Base-by-base conservation (phyloP, 2,329 filamentous ascomycete genomes). In the Diaporthe longicolla region DNA sequence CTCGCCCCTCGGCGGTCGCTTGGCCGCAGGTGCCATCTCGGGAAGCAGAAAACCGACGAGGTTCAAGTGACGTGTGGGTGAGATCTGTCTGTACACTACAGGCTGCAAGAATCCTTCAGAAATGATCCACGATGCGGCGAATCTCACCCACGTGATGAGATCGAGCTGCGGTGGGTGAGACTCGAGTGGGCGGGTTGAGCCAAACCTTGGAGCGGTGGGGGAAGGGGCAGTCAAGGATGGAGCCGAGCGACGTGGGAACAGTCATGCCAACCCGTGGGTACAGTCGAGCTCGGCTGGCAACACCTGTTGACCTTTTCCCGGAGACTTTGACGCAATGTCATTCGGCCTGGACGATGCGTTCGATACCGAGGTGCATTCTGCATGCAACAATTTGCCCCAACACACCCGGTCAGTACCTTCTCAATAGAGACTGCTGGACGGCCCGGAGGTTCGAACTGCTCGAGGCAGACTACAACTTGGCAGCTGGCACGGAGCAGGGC, bases 81-180 rank as follows among this genome's bases (percentile, higher is more conserved):
- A 66, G 32, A 66, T 17, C 8, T 9, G 26, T 32, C 59, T 57
- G 52, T 26, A 48, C 59, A 66, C 40, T 26, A 57, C 7, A 37
- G 9, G 58, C 40, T 54, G 66, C 66, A n/a, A 35, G 37, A 66
- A 69, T 37, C 45, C 50, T 54, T 70, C 58, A 43, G n/a, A 19
- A 26, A 45, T 17, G 37, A 63, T 58, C 29, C 52, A 43, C 19
- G 26, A 40, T 43, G 59, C 50, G 19, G 40, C 17, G 15, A 48
- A 58, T 63, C 68, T 71, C 50, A 52, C 58, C 54, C 70, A 74
- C 72, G 72, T 74, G 72, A 74, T 54, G 57, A 37, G 10, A 32
- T 13, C 29, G 24, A 57, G 58, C 68, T 74, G 68, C 72, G 40
- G 43, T 43, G 40, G 70, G 72, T 48, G 68, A 71, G 58, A 66